Evolutionary conservation across 208 protist species (phyloP).

Genomic region (Acanthamoeba lenticulata): DNA sequence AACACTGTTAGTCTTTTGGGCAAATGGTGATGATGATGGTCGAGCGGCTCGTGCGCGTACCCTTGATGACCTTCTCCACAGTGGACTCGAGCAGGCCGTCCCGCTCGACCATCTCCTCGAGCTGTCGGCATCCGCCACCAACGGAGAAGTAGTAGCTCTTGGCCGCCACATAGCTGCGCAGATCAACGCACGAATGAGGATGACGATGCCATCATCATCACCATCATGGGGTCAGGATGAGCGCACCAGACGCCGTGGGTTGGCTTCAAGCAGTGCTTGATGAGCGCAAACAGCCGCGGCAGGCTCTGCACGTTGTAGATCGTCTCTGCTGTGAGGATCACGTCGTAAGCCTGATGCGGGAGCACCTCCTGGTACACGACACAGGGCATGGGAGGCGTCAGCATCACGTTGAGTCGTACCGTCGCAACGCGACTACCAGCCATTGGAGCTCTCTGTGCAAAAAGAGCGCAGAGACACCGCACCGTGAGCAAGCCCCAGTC

Average conservation of each 20-base stretch:
- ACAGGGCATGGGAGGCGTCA: not conserved
- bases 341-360: not conserved
- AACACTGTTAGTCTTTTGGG: too few species aligned
- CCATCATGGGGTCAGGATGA: not conserved
- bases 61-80: constrained; percentile 49
- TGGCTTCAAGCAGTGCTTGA: constrained; percentile 62
- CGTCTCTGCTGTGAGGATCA: constrained; percentile 57
- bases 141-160: constrained; percentile 68
- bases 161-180: constrained; percentile 5
- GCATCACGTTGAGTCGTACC: not conserved
- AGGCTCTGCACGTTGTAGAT: constrained; percentile 59
- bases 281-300: constrained; percentile 37
- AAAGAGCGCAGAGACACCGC: not conserved
- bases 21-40: too few species aligned
- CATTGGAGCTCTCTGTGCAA: too few species aligned
- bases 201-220: not conserved
- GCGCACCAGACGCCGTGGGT: constrained; percentile 38
- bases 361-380: not conserved
- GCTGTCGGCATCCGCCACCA: constrained; percentile 64
- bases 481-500: constrained; percentile 50
- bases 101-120: constrained; percentile 43
- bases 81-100: constrained; percentile 23
- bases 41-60: not conserved
- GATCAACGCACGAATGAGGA: not conserved
- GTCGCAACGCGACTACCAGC: too few species aligned